Base-by-base conservation (phyloP, 2,329 filamentous ascomycete species). In the Botrytis tulipae region DNA sequence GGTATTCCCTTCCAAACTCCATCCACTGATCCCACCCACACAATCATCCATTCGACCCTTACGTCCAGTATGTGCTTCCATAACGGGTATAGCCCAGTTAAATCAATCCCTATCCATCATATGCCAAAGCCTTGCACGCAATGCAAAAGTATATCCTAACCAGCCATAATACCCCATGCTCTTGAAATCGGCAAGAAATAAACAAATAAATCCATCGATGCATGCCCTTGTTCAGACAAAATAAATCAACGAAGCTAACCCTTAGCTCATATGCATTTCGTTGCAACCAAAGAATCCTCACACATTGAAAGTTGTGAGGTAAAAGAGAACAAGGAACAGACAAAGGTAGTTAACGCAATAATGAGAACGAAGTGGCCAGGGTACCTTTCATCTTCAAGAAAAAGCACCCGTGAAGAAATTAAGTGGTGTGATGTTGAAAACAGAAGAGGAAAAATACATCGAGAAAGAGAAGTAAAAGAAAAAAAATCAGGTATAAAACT, bases 81-180 rank as follows among this genome's bases (percentile, higher is more conserved):
- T 25, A 32, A 42, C n/a, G 40, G 48, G 66, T 57, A 42, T 69
- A 69, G 42, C 29, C 54, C 32, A 70, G 10, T 70, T 46, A 16
- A 44, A 35, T 61, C 42, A 44, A n/a, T 61, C 32, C 54, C 37
- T 8, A 70, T 62, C 25, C 54, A 46, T 70, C n/a, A 46, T 70
- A 62, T 70, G 68, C 68, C 68, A 46, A 70, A 70, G 68, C 57
- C 68, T 62, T 44, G 68, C 68, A 70, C 51, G 54, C 40, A 62
- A 70, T 60, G 37, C 68, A 70, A 62, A 69, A 40, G 40, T 70
- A 46, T 70, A 70, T 70, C 68, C 40, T 70, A 29, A 25, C 54
- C 68, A 62, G 60, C 68, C 54, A 46, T 70, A n/a, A 44, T 44
- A 61, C 10, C 54, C 54, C 25, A n/a, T 42, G 48, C 35, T 59